Conservation (phyloP, 2,329 filamentous ascomycete genomes). For the Diaporthe sp. region DNA sequence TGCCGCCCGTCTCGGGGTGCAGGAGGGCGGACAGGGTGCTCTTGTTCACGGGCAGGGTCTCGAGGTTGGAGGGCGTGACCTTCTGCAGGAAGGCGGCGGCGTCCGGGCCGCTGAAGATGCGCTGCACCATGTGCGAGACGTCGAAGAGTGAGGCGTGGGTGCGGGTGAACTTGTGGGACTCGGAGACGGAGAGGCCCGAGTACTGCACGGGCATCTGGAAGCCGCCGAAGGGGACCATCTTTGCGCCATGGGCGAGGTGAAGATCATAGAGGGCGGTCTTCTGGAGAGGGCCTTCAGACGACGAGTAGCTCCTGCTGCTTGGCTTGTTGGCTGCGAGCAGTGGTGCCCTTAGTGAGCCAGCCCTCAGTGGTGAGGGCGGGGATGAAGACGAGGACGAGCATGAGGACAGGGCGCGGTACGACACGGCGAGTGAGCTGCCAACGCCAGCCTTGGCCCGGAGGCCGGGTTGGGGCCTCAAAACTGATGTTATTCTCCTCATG, state of each 20-base stretch:
- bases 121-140: conserved; percentile 96
- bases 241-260: conserved; percentile 78
- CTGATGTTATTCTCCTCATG: conserved; percentile 35
- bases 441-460: conserved; percentile 14
- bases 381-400: conserved; percentile 5
- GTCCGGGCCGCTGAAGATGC: conserved; percentile 84
- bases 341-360: neutral
- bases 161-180: conserved; percentile 92
- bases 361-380: neutral
- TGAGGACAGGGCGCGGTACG: conserved; percentile 20
- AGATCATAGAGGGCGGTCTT: conserved; percentile 55
- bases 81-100: conserved; percentile 85
- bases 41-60: conserved; percentile 73
- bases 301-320: conserved; percentile 34
- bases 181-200: conserved; percentile 78
- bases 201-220: conserved; percentile 96
- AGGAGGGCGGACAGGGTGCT: conserved; percentile 90
- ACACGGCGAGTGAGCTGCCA: conserved; percentile 16
- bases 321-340: neutral
- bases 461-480: conserved; percentile 27
- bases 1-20: conserved; percentile 85
- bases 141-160: conserved; percentile 93
- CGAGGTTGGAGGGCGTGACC: conserved; percentile 83
- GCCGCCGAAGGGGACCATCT: conserved; percentile 97
- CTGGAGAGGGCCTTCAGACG: conserved; percentile 30